A percentile compares a stretch with the other conserved stretches of the same genome.
These are phyloP conservation scores for Balakata baccata DNA, from an alignment of 345 rosid species.

Conservation along the genomic window DNA sequence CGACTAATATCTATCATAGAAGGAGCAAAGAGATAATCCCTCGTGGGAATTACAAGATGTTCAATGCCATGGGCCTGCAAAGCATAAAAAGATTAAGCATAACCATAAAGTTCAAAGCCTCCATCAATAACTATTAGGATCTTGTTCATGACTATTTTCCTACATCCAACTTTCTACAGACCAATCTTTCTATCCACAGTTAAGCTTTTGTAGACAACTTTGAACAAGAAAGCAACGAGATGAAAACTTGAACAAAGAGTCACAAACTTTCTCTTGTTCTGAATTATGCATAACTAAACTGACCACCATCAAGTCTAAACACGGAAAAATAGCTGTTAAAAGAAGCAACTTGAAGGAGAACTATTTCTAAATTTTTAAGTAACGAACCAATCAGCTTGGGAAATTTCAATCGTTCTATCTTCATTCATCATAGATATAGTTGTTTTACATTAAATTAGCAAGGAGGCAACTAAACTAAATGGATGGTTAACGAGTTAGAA, in stretches of 20 bases:
- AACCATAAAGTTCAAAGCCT: background rate
- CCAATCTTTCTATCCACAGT: background rate
- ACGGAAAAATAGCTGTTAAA: background rate
- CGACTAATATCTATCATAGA: constrained; percentile 50
- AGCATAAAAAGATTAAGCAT: constrained; percentile 1
- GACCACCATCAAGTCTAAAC: background rate
- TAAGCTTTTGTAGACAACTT: background rate
- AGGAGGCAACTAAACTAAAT: background rate
- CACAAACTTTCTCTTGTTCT: background rate
- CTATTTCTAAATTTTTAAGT: background rate
- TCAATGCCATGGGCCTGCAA: constrained; percentile 75
- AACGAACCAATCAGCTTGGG: background rate
- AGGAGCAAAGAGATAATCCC: constrained; percentile 90
- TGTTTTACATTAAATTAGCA: background rate
- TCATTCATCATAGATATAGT: background rate
- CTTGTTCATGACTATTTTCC: background rate
- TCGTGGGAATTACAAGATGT: constrained; percentile 78
- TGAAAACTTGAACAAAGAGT: background rate
- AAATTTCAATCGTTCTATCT: background rate
- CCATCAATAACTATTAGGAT: background rate
- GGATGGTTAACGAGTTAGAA: background rate
- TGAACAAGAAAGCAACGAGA: background rate
- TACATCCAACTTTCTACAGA: background rate
- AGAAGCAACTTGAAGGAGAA: background rate
- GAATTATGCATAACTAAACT: background rate